A percentile compares a stretch with the other conserved stretches of the same genome.
Evolutionary conservation across 2,329 filamentous ascomycete species (phyloP).

Genomic region (Fusarium sp.): DNA sequence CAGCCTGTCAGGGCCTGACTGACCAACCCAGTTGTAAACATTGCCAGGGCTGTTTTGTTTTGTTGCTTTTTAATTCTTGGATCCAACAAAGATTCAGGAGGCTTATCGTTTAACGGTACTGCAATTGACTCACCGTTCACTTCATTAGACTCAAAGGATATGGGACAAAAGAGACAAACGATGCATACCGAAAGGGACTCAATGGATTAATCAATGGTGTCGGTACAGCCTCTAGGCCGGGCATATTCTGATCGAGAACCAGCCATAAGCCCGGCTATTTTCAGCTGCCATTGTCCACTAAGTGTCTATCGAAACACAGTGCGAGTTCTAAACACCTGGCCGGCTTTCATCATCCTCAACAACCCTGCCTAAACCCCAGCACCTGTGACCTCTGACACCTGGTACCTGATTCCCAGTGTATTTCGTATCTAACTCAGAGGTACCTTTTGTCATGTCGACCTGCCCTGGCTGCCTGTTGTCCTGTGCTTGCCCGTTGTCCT

Average conservation of each 20-base stretch:
- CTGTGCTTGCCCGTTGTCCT: conserved; percentile 35
- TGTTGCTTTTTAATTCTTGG: conserved; percentile 11
- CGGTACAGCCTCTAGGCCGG: neutral
- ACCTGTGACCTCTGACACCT: conserved; percentile 22
- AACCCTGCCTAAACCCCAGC: conserved; percentile 41
- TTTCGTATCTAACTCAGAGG: conserved; percentile 6
- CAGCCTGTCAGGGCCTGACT: neutral
- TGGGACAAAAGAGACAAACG: neutral
- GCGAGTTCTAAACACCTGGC: conserved; percentile 11
- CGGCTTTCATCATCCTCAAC: conserved; percentile 18
- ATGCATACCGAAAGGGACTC: neutral
- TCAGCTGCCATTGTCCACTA: conserved; percentile 26
- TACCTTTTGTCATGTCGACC: conserved; percentile 32
- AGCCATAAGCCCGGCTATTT: conserved; percentile 6
- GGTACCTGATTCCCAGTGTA: conserved; percentile 32
- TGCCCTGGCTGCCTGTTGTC: conserved; percentile 25
- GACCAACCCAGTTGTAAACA: neutral
- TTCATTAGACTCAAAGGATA: neutral
- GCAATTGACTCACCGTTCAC: neutral
- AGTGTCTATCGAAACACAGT: conserved; percentile 40
- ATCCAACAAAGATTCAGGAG: conserved; percentile 15
- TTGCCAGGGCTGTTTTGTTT: conserved; percentile 4
- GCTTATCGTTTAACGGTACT: conserved; percentile 4
- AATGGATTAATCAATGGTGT: conserved; percentile 12
- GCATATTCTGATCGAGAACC: conserved; percentile 4